Conservation (phyloP, 1,284 basidiomycete species). For the Anthracocystis walkeri region DNA sequence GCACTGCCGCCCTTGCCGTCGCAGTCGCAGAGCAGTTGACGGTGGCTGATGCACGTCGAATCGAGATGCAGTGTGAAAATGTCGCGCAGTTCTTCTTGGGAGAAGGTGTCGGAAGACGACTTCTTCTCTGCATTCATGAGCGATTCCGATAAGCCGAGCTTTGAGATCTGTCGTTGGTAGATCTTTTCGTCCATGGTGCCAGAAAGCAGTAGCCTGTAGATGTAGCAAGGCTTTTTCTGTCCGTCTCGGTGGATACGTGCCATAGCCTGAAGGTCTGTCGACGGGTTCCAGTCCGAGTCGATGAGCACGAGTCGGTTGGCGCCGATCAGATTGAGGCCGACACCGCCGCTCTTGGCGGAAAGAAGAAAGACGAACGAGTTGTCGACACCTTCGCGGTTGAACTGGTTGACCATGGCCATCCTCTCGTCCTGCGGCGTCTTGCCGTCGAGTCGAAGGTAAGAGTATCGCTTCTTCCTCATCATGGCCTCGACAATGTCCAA, state of each 20-base stretch:
- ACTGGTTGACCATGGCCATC: conserved; percentile 57
- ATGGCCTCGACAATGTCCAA: conserved; percentile 90
- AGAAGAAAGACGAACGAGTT: conserved; percentile 83
- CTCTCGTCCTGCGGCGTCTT: conserved; percentile 62
- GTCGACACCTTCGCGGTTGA: conserved; percentile 49
- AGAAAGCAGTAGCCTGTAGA: conserved; percentile 83
- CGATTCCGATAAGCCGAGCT: conserved; percentile 80
- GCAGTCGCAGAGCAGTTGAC: conserved; percentile 69
- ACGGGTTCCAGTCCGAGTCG: conserved; percentile 96
- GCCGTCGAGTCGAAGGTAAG: conserved; percentile 88
- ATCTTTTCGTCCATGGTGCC: conserved; percentile 70
- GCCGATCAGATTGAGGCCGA: conserved; percentile 97
- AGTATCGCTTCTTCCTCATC: conserved; percentile 81
- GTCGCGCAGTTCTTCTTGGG: conserved; percentile 73
- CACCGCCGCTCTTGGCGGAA: conserved; percentile 96
- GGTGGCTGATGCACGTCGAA: conserved; percentile 90
- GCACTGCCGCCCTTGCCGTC: conserved; percentile 52
- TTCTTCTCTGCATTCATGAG: conserved; percentile 70
- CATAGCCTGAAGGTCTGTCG: conserved; percentile 91
- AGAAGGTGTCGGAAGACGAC: conserved; percentile 55
- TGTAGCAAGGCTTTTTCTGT: conserved; percentile 85
- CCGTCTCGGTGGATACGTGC: conserved; percentile 87
- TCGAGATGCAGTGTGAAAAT: conserved; percentile 87
- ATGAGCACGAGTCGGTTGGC: conserved; percentile 87
- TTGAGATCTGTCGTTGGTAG: conserved; percentile 88